Conservation (phyloP, 345 rosid genomes). For the Nephelium lappaceum region DNA sequence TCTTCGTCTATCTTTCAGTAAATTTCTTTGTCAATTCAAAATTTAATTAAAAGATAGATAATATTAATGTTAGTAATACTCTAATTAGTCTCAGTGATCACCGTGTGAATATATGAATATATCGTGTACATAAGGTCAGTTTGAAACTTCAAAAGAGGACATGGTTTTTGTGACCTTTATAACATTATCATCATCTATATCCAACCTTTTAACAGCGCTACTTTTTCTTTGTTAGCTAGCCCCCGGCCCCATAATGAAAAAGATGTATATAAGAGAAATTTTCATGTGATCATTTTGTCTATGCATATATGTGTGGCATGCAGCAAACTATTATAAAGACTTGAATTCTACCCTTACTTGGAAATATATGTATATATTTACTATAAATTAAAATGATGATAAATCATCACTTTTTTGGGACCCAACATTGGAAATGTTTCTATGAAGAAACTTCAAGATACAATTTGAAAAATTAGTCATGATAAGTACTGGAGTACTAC, state of each 20-base stretch:
- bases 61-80: too few species aligned
- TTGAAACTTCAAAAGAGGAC: not conserved
- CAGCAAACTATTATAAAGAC: not conserved
- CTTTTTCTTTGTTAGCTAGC: too few species aligned
- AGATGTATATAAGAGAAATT: not conserved
- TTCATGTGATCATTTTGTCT: slow-evolving; percentile 8
- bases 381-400: too few species aligned
- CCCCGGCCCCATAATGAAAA: too few species aligned
- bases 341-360: not conserved
- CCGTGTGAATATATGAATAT: too few species aligned
- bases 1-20: too few species aligned
- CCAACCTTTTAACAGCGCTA: not conserved
- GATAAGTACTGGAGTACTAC: not conserved
- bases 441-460: too few species aligned
- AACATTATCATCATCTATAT: not conserved
- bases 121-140: not conserved
- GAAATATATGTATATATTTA: not conserved
- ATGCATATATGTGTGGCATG: not conserved
- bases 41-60: too few species aligned
- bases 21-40: too few species aligned
- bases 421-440: too few species aligned
- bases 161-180: not conserved
- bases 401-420: too few species aligned
- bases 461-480: not conserved
- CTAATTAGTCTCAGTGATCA: too few species aligned